Evolutionary conservation across 2,329 filamentous ascomycete genomes (phyloP), one percentile per base, ranked within the genome.

Genomic region (Fusarium anthophilum): DNA sequence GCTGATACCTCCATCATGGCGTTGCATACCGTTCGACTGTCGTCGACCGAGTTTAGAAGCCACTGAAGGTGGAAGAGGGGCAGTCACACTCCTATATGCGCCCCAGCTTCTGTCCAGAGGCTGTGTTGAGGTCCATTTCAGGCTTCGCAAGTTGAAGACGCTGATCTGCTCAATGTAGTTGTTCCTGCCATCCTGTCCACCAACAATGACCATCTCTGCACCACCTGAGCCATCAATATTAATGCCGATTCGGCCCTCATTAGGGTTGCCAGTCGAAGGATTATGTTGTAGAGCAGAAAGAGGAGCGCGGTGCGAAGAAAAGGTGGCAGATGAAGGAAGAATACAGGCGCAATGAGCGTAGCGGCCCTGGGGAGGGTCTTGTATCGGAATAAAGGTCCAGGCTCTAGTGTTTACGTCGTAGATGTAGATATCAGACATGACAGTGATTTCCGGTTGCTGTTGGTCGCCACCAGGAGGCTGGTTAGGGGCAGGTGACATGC

Each of bases 91-190:
- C 73, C 96, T 91, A 82, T 99, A 99, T 3, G 96, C 96, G 72
- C 96, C 96, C 80, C 96, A 99, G 79, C 94, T 98, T 82, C 96
- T 94, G 57, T 95, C 95, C 51, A 98, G 87, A 3, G 92, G 87
- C 73, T 94, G 94, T 4, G 95, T 98, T 24, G 93, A 94, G 4
- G 94, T 98, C 96, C 96, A 99, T 83, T 96, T 97, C 68, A 98
- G 85, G 81, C 94, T 98, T 55, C 96, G 91, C 32, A 99, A 86
- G 79, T 99, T 99, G 86, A 99, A 99, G 6, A 99, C 94, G 80
- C 95, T 98, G 73, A 99, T 97, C 83, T 99, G 95, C 82, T 99
- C 96, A 76, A 99, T 99, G 80, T 99, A 99, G 81, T 98, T 95
- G 81, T 99, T 99, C n/a, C 93, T 92, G 61, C 94, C 96, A 80